These are phyloP conservation scores for Favolaschia claudopus DNA, from an alignment of 768 basidiomycete species.

Conservation along the genomic window DNA sequence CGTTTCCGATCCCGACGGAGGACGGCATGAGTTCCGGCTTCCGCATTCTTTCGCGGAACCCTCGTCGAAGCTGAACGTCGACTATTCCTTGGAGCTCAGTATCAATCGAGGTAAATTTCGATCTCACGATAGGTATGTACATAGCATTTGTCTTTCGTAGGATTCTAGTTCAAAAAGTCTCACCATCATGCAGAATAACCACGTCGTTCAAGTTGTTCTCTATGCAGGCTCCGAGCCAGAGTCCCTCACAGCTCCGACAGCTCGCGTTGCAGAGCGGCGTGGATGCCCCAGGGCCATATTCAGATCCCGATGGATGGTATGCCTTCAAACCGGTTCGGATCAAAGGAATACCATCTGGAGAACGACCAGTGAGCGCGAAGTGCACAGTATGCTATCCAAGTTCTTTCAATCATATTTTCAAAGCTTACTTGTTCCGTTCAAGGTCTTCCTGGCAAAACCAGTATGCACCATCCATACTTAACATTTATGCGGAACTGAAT, in stretches of 20 bases:
- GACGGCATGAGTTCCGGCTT: constrained; percentile 11
- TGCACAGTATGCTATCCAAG: constrained; percentile 3
- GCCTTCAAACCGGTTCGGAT: constrained; percentile 9
- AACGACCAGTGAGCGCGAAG: constrained; percentile 14
- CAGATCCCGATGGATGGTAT: constrained; percentile 20
- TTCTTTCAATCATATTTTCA: background rate
- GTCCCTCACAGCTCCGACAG: constrained; percentile 5
- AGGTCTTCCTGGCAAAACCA: constrained; percentile 25
- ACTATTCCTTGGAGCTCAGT: constrained; percentile 14
- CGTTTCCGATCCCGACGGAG: background rate
- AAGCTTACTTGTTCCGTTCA: too few species aligned
- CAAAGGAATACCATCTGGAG: constrained; percentile 8
- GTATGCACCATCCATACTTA: background rate
- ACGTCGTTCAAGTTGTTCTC: constrained; percentile 11
- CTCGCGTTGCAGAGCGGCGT: constrained; percentile 9
- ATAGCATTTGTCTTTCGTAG: background rate
- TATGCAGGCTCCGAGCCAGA: constrained; percentile 9
- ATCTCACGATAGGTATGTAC: constrained; percentile 13
- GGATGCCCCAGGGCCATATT: constrained; percentile 2
- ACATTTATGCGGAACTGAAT: background rate
- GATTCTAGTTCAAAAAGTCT: background rate
- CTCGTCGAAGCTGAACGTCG: background rate
- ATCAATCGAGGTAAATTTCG: constrained; percentile 15
- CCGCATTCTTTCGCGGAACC: constrained; percentile 17
- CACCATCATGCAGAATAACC: constrained; percentile 1